phyloP scores from a whole-genome alignment of 768 basidiomycete genomes.

The Gloeophyllum trabeum region DNA sequence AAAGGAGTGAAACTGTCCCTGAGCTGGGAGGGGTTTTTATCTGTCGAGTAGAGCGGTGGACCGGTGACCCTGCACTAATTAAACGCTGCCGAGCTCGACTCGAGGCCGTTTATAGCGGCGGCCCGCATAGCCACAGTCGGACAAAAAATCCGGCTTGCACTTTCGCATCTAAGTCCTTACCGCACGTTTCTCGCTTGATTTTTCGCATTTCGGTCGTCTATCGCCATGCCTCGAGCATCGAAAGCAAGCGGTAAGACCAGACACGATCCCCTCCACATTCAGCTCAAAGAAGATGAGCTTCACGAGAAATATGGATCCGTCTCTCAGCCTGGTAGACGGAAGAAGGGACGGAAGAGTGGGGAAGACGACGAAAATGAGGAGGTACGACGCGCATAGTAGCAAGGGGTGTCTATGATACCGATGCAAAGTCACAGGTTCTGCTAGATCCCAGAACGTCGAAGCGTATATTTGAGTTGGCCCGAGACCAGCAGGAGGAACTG shows the following conservation, averaged over 20 bases:
- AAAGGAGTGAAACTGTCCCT: too few relatives aligned
- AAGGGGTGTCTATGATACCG: neutral
- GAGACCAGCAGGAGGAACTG: constrained; percentile 87
- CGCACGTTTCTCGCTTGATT: too few relatives aligned
- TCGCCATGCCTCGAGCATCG: constrained; percentile 51
- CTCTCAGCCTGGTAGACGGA: constrained; percentile 66
- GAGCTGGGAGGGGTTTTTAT: too few relatives aligned
- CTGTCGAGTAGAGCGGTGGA: too few relatives aligned
- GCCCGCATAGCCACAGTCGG: too few relatives aligned
- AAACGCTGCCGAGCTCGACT: too few relatives aligned
- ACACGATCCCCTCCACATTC: constrained; percentile 82
- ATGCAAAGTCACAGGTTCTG: constrained; percentile 33
- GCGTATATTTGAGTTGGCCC: constrained; percentile 86
- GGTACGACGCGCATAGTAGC: constrained; percentile 11
- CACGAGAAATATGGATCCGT: constrained; percentile 70
- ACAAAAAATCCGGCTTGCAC: too few relatives aligned
- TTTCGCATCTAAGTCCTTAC: too few relatives aligned
- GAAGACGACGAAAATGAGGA: constrained; percentile 54
- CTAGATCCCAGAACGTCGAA: constrained; percentile 75
- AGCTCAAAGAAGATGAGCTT: constrained; percentile 71
- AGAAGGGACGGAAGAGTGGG: constrained; percentile 34
- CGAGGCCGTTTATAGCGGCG: too few relatives aligned
- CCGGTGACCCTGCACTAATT: too few relatives aligned
- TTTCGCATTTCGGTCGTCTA: too few relatives aligned
- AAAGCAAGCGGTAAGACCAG: constrained; percentile 45